Conservation (phyloP, 1,284 basidiomycete species). For the Moesziomyces aphidis region DNA sequence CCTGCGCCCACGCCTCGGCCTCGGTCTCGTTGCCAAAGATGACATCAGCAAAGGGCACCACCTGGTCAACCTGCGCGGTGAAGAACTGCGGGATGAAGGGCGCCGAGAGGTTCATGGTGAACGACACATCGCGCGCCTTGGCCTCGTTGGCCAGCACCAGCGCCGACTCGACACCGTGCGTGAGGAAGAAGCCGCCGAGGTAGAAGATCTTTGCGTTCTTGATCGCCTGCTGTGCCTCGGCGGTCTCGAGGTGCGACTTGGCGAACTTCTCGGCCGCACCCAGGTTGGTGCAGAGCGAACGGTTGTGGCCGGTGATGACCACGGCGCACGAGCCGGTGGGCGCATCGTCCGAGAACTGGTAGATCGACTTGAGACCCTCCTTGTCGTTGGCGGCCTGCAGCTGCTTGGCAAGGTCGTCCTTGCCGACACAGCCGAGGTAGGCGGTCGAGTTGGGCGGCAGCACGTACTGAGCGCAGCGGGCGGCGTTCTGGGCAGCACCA, state of each 20-base stretch:
- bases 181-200: conserved; percentile 97
- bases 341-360: conserved; percentile 85
- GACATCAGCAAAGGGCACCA: conserved; percentile 63
- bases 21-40: conserved; percentile 87
- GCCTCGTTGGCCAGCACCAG: conserved; percentile 84
- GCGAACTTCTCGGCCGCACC: conserved; percentile 91
- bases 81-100: conserved; percentile 99
- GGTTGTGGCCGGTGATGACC: conserved; percentile 90
- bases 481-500: conserved; percentile 95
- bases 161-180: conserved; percentile 84
- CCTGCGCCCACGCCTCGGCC: conserved; percentile 85
- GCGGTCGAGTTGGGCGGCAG: conserved; percentile 80
- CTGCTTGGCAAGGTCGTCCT: conserved; percentile 89
- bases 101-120: conserved; percentile 89
- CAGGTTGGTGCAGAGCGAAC: conserved; percentile 92
- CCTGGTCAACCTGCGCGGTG: conserved; percentile 70
- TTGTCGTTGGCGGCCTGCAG: conserved; percentile 91
- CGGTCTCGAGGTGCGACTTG: conserved; percentile 81
- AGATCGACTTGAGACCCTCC: conserved; percentile 89
- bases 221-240: conserved; percentile 81
- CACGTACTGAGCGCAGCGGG: conserved; percentile 90
- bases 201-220: conserved; percentile 88
- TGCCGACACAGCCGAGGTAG: conserved; percentile 93
- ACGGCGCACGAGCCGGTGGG: conserved; percentile 98
- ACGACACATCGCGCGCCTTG: conserved; percentile 77